phyloP scores from a whole-genome alignment of 805 yeast genomes.

The Candida maris region DNA sequence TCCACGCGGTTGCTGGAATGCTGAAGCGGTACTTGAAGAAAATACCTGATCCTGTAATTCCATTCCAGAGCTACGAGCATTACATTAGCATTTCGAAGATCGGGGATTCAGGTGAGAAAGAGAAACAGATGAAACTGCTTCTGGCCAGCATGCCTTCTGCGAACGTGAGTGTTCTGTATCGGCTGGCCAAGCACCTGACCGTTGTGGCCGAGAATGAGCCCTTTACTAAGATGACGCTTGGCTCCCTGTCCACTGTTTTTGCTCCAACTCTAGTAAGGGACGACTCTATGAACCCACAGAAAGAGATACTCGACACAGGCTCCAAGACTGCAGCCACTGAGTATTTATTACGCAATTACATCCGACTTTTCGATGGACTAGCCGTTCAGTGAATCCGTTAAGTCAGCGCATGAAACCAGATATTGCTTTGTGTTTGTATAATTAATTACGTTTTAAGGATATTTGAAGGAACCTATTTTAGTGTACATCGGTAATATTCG shows the following conservation, averaged over 20 bases:
- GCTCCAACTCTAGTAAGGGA: constrained; percentile 91
- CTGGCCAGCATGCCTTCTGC: constrained; percentile 59
- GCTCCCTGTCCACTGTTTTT: constrained; percentile 85
- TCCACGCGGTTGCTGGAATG: constrained; percentile 82
- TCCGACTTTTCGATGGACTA: constrained; percentile 27
- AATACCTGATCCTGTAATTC: constrained; percentile 80
- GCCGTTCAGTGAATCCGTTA: background rate
- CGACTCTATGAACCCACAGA: constrained; percentile 54
- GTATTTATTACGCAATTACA: constrained; percentile 53
- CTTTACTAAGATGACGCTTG: constrained; percentile 74
- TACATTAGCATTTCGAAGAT: constrained; percentile 53
- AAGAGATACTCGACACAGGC: constrained; percentile 83
- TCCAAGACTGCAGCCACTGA: constrained; percentile 76
- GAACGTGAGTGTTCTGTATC: constrained; percentile 54
- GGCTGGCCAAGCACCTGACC: constrained; percentile 61
- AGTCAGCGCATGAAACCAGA: background rate
- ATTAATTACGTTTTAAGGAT: background rate
- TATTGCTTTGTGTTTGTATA: background rate
- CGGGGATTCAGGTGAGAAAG: constrained; percentile 25
- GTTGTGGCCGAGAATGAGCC: constrained; percentile 50
- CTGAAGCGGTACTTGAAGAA: constrained; percentile 83
- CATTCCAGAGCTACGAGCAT: constrained; percentile 62
- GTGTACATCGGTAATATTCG: constrained; percentile 67
- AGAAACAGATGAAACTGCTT: constrained; percentile 44
- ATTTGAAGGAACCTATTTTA: constrained; percentile 11